Base-by-base conservation (phyloP, 1,284 basidiomycete genomes). In the Cystobasidium slooffiae region DNA sequence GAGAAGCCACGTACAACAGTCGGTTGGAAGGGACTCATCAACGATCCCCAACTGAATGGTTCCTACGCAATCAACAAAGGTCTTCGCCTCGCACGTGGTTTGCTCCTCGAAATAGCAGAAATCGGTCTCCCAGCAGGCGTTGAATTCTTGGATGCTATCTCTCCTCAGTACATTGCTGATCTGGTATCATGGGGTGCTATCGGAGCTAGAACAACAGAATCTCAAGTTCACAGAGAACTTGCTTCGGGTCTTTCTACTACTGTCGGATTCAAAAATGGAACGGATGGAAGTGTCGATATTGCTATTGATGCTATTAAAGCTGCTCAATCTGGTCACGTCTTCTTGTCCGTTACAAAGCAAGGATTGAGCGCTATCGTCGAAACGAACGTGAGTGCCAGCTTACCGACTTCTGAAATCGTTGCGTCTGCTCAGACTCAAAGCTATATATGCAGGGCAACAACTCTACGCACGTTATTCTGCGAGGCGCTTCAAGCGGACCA, bases 161-260 rank as follows among this genome's bases (percentile, higher is more conserved):
- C 88, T 39, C 94, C 94, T 1, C 94, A 97, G 82, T 99, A 94
- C 85, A 97, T 93, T 16, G 94, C 95, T 39, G 97, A 99, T 84
- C 85, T 97, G 31, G 93, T 97, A 66, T 89, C 91, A 2, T 99
- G 96, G 96, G 96, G 96, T 69, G 96, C 96, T 3, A 98, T 99
- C 77, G 96, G 96, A 52, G 94, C 94, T 16, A 88, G 94, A 41
- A 97, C 94, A 6, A 98, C 96, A 9, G 96, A 99, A 83, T 95
- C 92, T 2, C 96, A 99, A 83, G 91, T 98, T 6, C 96, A 99
- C 83, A 89, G 96, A 53, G 81, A 79, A 74, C 72, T 80, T 0
- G 55, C 66, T 61, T 76, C 70, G 8, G 74, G 66, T 66, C 85
- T 96, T 12, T 93, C 91, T 37, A 94, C 96, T 91, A 90, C 91